Evolutionary conservation across 305 asterid species (phyloP).

Genomic region (Fraxinus dipetala): DNA sequence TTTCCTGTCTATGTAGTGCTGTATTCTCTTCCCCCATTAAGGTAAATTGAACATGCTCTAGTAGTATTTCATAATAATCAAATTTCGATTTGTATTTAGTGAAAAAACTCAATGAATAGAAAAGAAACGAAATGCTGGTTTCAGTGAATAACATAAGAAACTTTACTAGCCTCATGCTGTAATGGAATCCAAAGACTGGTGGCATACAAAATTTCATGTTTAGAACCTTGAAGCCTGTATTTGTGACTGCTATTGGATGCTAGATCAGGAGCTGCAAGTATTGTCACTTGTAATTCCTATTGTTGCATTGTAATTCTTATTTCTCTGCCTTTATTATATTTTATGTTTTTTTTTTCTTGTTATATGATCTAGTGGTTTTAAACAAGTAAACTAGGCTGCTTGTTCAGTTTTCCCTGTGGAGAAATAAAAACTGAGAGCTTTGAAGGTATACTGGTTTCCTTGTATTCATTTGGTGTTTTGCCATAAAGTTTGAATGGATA

Average conservation of each 20-base stretch:
- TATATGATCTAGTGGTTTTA: neutral
- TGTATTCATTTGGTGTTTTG: neutral
- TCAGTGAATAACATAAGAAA: neutral
- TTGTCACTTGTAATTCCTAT: neutral
- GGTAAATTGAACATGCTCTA: neutral
- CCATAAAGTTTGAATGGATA: neutral
- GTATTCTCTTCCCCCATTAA: neutral
- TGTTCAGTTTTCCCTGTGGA: neutral
- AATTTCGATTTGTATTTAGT: neutral
- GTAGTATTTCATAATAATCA: neutral
- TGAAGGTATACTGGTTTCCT: neutral
- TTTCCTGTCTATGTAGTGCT: slow-evolving; percentile 3
- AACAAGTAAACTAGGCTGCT: neutral
- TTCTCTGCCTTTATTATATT: neutral
- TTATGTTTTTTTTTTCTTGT: neutral
- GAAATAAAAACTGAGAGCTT: neutral
- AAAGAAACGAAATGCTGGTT: neutral
- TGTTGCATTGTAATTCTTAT: neutral
- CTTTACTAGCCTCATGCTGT: neutral
- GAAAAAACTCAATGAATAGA: neutral
- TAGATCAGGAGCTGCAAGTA: neutral
- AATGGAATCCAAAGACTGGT: neutral
- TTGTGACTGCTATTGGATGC: neutral
- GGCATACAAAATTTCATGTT: neutral
- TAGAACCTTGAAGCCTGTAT: neutral